Conservation (phyloP, 345 rosid genomes). For the Crucihimalaya himalaica region DNA sequence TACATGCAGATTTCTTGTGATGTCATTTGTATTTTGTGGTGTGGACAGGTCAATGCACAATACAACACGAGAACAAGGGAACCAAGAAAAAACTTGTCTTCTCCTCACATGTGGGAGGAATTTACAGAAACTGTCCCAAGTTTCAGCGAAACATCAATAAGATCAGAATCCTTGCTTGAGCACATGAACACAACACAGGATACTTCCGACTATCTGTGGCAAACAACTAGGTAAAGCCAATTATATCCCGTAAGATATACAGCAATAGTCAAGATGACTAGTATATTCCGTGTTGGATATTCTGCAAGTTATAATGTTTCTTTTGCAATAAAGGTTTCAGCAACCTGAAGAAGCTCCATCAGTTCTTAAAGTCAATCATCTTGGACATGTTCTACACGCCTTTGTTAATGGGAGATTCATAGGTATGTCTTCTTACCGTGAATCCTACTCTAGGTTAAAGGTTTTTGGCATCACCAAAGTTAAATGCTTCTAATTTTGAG, state of each 20-base stretch:
- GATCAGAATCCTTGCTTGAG: slow-evolving; percentile 60
- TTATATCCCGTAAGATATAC: background rate
- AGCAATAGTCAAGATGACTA: background rate
- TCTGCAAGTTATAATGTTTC: slow-evolving; percentile 8
- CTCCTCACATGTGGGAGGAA: slow-evolving; percentile 52
- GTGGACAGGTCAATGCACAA: slow-evolving; percentile 57
- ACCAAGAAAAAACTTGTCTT: slow-evolving; percentile 44
- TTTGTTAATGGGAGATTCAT: slow-evolving; percentile 59
- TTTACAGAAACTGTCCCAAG: slow-evolving; percentile 56
- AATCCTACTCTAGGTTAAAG: background rate
- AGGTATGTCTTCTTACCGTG: slow-evolving; percentile 44
- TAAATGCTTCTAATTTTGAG: background rate
- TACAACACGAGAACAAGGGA: slow-evolving; percentile 52
- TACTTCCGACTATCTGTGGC: slow-evolving; percentile 86
- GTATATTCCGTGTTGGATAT: background rate
- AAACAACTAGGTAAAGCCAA: slow-evolving; percentile 52
- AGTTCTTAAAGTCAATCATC: slow-evolving; percentile 51
- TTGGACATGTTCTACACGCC: slow-evolving; percentile 70
- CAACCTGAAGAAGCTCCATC: slow-evolving; percentile 36
- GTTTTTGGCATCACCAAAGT: background rate
- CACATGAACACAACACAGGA: slow-evolving; percentile 73
- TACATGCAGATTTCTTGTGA: slow-evolving; percentile 17
- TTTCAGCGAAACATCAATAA: slow-evolving; percentile 49
- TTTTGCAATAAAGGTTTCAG: slow-evolving; percentile 47
- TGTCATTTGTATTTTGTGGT: slow-evolving; percentile 8